Percentiles rank a stretch among this genome's conserved stretches.
Evolutionary conservation across 129 eudicot genomes (phyloP).

Genomic region (Centaurea solstitialis): DNA sequence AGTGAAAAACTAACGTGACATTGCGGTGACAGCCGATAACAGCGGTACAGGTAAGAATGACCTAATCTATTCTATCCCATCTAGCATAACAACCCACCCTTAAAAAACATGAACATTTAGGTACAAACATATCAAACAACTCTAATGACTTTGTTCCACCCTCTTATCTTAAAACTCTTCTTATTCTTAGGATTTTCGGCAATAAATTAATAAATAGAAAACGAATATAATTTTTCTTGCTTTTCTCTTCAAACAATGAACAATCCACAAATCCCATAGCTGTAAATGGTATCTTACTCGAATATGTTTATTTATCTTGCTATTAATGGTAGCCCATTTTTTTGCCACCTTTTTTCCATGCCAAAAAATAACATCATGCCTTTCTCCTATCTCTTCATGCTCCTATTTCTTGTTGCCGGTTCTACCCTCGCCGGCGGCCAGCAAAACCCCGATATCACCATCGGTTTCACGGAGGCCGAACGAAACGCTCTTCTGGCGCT

Average conservation of each 20-base stretch:
- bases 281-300: conserved; percentile 26
- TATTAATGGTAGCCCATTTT: conserved; percentile 17
- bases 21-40: too few relatives aligned
- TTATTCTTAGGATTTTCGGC: too few relatives aligned
- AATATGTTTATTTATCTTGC: conserved; percentile 16
- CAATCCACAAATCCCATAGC: conserved; percentile 9
- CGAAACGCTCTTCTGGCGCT: conserved; percentile 52
- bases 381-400: conserved; percentile 19
- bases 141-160: too few relatives aligned
- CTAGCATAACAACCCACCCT: too few relatives aligned
- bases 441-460: conserved; percentile 9
- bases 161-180: too few relatives aligned
- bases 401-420: conserved; percentile 16
- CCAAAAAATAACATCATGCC: conserved; percentile 20
- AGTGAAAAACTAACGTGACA: too few relatives aligned
- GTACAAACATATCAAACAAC: too few relatives aligned
- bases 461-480: conserved; percentile 44
- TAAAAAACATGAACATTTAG: too few relatives aligned
- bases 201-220: background rate
- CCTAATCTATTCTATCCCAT: too few relatives aligned
- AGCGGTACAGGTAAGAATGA: too few relatives aligned
- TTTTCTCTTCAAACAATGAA: conserved; percentile 29
- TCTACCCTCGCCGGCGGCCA: conserved; percentile 1
- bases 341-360: background rate
- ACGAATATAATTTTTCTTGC: conserved; percentile 21